Evolutionary conservation across 768 basidiomycete genomes (phyloP).

Genomic region (Amylocystis lapponica): DNA sequence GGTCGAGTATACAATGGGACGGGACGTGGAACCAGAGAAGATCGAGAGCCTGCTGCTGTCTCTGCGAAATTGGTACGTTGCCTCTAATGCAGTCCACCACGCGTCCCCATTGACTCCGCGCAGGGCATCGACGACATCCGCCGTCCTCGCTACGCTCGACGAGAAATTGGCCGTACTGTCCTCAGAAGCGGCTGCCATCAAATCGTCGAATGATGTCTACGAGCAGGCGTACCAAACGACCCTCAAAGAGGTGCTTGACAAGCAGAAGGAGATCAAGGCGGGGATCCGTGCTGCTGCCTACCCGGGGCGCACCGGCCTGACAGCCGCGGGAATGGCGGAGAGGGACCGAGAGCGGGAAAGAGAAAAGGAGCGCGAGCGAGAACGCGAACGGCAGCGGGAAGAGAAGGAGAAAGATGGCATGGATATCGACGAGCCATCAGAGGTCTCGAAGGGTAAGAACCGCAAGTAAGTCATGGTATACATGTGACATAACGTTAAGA

Average conservation of each 20-base stretch:
- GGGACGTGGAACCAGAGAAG: constrained; percentile 80
- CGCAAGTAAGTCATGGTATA: constrained; percentile 44
- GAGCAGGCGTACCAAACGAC: constrained; percentile 46
- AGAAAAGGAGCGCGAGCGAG: constrained; percentile 8
- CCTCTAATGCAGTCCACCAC: neutral
- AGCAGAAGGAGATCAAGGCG: constrained; percentile 42
- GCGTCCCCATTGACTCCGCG: constrained; percentile 2
- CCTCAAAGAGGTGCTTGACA: constrained; percentile 59
- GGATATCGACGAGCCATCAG: constrained; percentile 61
- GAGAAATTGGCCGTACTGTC: constrained; percentile 57
- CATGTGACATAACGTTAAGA: neutral
- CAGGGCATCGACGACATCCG: constrained; percentile 68
- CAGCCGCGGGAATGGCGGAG: constrained; percentile 16
- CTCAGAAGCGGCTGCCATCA: constrained; percentile 34
- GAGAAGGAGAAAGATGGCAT: constrained; percentile 32
- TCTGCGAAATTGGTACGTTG: constrained; percentile 58
- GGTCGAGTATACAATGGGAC: constrained; percentile 87
- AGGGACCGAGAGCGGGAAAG: constrained; percentile 10
- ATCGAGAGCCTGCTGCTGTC: constrained; percentile 55
- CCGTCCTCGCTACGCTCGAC: constrained; percentile 69
- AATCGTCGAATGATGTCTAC: constrained; percentile 44
- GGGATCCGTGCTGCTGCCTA: constrained; percentile 7
- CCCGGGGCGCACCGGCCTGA: constrained; percentile 14
- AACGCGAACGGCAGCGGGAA: constrained; percentile 7
- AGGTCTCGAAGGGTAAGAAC: constrained; percentile 46